Evolutionary conservation across 768 basidiomycete species (phyloP).

Genomic region (Dioszegia hungarica): DNA sequence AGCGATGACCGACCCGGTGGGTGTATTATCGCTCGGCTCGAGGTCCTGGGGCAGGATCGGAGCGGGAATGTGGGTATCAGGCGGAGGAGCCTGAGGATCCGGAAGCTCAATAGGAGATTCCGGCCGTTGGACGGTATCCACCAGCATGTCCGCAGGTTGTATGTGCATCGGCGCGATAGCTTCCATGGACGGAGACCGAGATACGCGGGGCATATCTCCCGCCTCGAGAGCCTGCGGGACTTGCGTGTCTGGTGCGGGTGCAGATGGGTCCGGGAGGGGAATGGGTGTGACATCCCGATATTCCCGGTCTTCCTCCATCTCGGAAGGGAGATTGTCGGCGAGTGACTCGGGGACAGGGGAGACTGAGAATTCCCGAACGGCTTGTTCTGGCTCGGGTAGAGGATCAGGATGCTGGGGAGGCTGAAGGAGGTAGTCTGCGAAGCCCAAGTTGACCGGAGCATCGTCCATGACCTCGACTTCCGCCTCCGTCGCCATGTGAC

Average conservation of each 20-base stretch:
- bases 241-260: constrained; percentile 6
- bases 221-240: neutral
- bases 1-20: constrained; percentile 11
- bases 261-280: constrained; percentile 13
- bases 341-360: constrained; percentile 2
- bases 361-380: neutral
- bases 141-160: constrained; percentile 6
- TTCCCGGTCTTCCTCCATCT: neutral
- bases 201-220: neutral
- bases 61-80: constrained; percentile 15
- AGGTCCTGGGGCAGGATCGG: constrained; percentile 9
- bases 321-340: neutral
- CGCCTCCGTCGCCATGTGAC: neutral
- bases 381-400: neutral
- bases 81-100: constrained; percentile 25
- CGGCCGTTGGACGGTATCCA: neutral
- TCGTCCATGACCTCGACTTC: neutral
- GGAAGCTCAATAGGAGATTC: constrained; percentile 17
- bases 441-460: neutral
- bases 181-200: constrained; percentile 16
- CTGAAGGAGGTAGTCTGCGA: constrained; percentile 4
- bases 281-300: neutral
- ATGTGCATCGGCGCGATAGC: constrained; percentile 6
- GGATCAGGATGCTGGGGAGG: neutral
- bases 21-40: constrained; percentile 2